Evolutionary conservation across 2,329 filamentous ascomycete species (phyloP).

Genomic region (Colletotrichum brevisporum): DNA sequence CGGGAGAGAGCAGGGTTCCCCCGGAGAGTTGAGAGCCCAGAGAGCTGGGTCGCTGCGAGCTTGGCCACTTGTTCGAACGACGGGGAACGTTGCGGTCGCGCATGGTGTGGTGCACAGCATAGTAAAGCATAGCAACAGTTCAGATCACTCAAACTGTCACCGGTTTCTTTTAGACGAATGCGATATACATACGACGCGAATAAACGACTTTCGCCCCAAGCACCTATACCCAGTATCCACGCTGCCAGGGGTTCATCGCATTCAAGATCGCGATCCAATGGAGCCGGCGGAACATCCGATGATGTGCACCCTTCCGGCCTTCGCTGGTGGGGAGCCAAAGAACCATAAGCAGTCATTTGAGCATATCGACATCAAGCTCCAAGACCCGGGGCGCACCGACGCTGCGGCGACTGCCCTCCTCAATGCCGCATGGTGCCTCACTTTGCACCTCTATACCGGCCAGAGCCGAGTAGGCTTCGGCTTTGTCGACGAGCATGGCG

Average conservation of each 20-base stretch:
- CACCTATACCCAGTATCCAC: background rate
- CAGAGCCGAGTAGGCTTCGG: background rate
- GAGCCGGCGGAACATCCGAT: background rate
- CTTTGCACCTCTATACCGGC: slow-evolving; percentile 11
- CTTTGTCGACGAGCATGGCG: background rate
- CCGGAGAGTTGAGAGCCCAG: no score
- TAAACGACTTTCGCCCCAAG: background rate
- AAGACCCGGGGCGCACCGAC: background rate
- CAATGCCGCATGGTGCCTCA: background rate
- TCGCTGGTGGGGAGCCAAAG: background rate
- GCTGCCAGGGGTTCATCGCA: background rate
- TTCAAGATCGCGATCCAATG: background rate
- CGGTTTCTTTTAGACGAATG: background rate
- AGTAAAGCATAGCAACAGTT: no score
- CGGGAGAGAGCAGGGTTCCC: background rate
- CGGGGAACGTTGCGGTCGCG: background rate
- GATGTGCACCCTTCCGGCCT: slow-evolving; percentile 1
- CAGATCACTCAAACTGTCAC: no score
- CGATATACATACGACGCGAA: background rate
- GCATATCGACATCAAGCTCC: background rate
- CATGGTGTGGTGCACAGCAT: background rate
- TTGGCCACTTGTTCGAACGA: background rate
- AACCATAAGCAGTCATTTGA: background rate
- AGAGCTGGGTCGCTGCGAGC: background rate
- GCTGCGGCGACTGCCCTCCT: background rate